Evolutionary conservation across 2,329 filamentous ascomycete species (phyloP).

Genomic region (Eutypella sp.): DNA sequence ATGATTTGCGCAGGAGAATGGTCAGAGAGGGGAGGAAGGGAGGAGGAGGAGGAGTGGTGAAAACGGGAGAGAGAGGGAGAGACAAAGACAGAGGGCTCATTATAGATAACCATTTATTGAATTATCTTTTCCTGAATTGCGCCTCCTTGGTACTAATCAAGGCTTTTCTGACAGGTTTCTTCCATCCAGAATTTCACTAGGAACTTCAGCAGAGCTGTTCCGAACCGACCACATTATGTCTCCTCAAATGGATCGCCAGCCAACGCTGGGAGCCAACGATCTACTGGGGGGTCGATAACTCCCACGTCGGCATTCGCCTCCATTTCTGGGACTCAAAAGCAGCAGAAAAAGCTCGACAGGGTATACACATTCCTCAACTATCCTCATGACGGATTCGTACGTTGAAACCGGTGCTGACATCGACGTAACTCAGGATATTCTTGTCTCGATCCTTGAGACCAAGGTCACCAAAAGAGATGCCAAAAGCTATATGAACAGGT

Average conservation of each 20-base stretch:
- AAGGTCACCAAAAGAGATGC: constrained; percentile 91
- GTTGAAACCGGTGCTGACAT: constrained; percentile 4
- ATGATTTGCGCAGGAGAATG: background rate
- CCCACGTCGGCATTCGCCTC: constrained; percentile 31
- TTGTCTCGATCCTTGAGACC: constrained; percentile 80
- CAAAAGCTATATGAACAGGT: constrained; percentile 84
- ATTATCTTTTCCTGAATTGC: no score
- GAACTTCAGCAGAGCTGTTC: constrained; percentile 14
- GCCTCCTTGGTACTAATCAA: constrained; percentile 6
- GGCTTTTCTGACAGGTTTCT: constrained; percentile 16
- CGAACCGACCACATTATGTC: constrained; percentile 16
- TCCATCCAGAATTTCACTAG: constrained; percentile 18
- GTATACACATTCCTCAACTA: constrained; percentile 25
- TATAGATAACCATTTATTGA: no score
- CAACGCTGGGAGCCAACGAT: constrained; percentile 18
- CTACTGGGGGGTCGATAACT: constrained; percentile 21
- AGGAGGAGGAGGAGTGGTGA: no score
- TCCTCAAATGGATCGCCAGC: constrained; percentile 16
- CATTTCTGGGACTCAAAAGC: constrained; percentile 39
- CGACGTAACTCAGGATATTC: constrained; percentile 66
- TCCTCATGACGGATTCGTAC: background rate
- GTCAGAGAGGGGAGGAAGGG: background rate
- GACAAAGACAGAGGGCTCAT: no score
- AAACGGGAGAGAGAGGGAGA: no score
- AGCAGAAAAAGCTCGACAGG: constrained; percentile 43